These are phyloP conservation scores for Hymenotorrendiella dingleyae DNA, from an alignment of 2,329 filamentous ascomycete species.

Conservation along the genomic window DNA sequence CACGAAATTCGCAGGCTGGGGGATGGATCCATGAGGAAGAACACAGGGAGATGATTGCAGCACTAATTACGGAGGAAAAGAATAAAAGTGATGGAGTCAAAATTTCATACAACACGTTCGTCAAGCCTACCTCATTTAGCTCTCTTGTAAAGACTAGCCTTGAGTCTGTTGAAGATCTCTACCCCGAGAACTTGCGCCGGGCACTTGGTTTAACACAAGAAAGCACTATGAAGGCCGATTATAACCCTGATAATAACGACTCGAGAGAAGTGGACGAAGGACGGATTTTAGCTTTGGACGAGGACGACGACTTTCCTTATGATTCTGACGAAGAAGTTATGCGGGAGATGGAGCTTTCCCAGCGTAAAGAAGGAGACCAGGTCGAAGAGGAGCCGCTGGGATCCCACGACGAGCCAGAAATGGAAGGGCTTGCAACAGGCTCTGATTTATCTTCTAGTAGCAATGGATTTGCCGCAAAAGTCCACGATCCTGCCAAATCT, in stretches of 20 bases:
- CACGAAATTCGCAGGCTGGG: conserved; percentile 63
- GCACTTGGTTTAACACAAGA: conserved; percentile 34
- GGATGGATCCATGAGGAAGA: conserved; percentile 93
- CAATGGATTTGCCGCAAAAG: no score
- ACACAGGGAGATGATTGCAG: conserved; percentile 58
- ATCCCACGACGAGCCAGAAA: background rate
- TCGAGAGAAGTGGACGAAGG: conserved; percentile 55
- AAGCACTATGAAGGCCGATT: background rate
- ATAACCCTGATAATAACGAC: conserved; percentile 13
- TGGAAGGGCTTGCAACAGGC: background rate
- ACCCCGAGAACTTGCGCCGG: conserved; percentile 57
- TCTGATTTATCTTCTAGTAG: no score
- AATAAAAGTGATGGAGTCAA: conserved; percentile 38
- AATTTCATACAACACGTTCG: conserved; percentile 60
- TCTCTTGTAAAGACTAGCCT: conserved; percentile 66
- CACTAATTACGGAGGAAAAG: conserved; percentile 60
- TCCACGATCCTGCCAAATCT: conserved; percentile 18
- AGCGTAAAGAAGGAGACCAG: conserved; percentile 18
- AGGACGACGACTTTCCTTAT: conserved; percentile 38
- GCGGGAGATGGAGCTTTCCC: conserved; percentile 28
- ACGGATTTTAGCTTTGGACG: conserved; percentile 39
- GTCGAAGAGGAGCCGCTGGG: conserved; percentile 15
- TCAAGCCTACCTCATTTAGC: conserved; percentile 47
- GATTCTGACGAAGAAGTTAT: conserved; percentile 50
- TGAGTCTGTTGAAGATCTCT: conserved; percentile 83